Evolutionary conservation across 441 rosid genomes (phyloP), one percentile per base, ranked within the genome.

Genomic region (Melastoma candidum): DNA sequence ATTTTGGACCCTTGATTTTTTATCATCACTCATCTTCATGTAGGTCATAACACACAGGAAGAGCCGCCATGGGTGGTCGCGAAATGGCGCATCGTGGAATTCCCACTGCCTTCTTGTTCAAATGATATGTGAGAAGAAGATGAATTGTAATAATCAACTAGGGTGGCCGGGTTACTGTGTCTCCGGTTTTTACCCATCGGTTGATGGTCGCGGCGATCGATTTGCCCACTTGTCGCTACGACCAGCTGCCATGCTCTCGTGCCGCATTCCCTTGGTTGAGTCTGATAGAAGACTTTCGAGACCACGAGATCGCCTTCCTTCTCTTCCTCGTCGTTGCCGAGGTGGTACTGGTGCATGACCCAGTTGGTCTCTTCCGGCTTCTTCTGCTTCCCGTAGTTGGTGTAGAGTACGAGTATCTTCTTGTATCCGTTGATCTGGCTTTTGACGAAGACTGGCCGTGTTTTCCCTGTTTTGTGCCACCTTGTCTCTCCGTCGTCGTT

Each of bases 261-360:
- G 0, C 59, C 49, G 4, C 66, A 62, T 14, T 62, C 59, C 25
- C 66, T 54, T 45, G 66, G 66, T 49, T 62, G 66, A 47, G 66
- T 62, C 39, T 62, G 66, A 49, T 62, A 62, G 44, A 62, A 62
- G 26, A 62, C 60, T 44, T 62, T 62, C 47, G 66, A 62, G 29
- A 62, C 66, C 44, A 62, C 66, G 12, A 62, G 44, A 51, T 62
- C 66, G 29, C 66, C 66, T n/a, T 62, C 66, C 1, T 54, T 54
- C 60, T 62, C 66, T 17, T 62, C 66, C 0, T 62, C 66, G 7
- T 62, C 48, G 54, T 54, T 44, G 47, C 66, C 66, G 7, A 62
- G 66, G 59, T 62, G 66, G 49, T 62, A 62, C 12, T 62, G 66
- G 47, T 62, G 66, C 66, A 62, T 62, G 11, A 62, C 66, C 66